Percentiles rank a stretch among this genome's conserved stretches.
Conservation (phyloP, 371 early-diverging fungal species). For the Gilbertella persicaria region DNA sequence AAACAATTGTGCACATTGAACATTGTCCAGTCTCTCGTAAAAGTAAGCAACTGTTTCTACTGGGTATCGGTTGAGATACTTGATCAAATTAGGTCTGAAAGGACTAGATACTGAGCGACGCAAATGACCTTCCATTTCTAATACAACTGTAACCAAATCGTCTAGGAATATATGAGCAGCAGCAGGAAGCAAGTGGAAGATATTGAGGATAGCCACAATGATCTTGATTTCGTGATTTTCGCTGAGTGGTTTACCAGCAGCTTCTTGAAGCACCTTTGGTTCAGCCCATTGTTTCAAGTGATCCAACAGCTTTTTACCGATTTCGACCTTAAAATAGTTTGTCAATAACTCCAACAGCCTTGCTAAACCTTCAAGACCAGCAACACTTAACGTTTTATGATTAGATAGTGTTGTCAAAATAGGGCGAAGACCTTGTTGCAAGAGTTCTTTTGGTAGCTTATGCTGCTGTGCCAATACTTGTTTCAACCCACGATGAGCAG, state of each 20-base stretch:
- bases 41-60: constrained; percentile 87
- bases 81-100: constrained; percentile 87
- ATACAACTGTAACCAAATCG: constrained; percentile 81
- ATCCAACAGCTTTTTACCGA: constrained; percentile 96
- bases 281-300: constrained; percentile 94
- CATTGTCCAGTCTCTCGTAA: constrained; percentile 66
- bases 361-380: constrained; percentile 92
- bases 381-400: constrained; percentile 88
- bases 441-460: constrained; percentile 92
- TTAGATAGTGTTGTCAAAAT: constrained; percentile 94
- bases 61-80: constrained; percentile 87
- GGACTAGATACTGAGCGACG: constrained; percentile 88
- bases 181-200: constrained; percentile 91
- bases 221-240: constrained; percentile 92
- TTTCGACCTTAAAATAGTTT: constrained; percentile 98
- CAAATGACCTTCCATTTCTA: constrained; percentile 83
- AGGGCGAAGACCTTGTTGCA: constrained; percentile 96
- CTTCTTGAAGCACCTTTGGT: constrained; percentile 78
- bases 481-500: constrained; percentile 90
- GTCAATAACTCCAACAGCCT: constrained; percentile 91
- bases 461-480: constrained; percentile 86
- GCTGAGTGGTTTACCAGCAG: constrained; percentile 76
- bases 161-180: constrained; percentile 92
- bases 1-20: constrained; percentile 67
- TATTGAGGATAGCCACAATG: constrained; percentile 91